These are phyloP conservation scores for Pseudoperonospora humuli DNA, from an alignment of 352 stramenopile genomes.

Conservation along the genomic window DNA sequence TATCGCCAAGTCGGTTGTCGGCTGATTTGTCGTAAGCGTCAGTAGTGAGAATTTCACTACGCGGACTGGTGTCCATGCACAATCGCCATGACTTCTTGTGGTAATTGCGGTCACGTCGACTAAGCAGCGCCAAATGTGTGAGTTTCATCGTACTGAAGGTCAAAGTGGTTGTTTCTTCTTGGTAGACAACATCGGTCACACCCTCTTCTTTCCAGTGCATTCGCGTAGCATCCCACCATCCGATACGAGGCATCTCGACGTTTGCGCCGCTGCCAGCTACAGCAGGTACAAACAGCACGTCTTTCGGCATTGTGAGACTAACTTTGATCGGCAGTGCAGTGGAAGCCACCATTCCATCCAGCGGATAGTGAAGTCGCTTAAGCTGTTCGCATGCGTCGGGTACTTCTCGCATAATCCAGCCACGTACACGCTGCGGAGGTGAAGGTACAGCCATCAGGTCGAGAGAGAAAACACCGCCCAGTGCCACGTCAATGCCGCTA, in stretches of 20 bases:
- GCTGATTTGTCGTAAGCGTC: slow-evolving; percentile 1
- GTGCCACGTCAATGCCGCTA: slow-evolving; percentile 25
- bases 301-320: slow-evolving; percentile 35
- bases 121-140: slow-evolving; percentile 59
- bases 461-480: slow-evolving; percentile 58
- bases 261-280: not conserved
- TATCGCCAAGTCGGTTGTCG: slow-evolving; percentile 8
- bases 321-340: slow-evolving; percentile 61
- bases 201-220: slow-evolving; percentile 69
- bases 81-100: slow-evolving; percentile 57
- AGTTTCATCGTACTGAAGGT: slow-evolving; percentile 73
- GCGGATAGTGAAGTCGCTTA: slow-evolving; percentile 59
- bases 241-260: slow-evolving; percentile 34
- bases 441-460: slow-evolving; percentile 62
- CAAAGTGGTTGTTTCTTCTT: slow-evolving; percentile 48
- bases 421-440: slow-evolving; percentile 55
- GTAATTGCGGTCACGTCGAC: slow-evolving; percentile 62
- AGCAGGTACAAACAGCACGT: slow-evolving; percentile 40
- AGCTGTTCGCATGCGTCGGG: slow-evolving; percentile 44
- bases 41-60: slow-evolving; percentile 2
- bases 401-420: slow-evolving; percentile 75
- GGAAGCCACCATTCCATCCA: slow-evolving; percentile 68
- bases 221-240: slow-evolving; percentile 51
- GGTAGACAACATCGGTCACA: slow-evolving; percentile 53
- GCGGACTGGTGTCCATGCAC: slow-evolving; percentile 41